Base-by-base conservation (phyloP, 2,329 filamentous ascomycete species). In the Colletotrichum liaoningense region DNA sequence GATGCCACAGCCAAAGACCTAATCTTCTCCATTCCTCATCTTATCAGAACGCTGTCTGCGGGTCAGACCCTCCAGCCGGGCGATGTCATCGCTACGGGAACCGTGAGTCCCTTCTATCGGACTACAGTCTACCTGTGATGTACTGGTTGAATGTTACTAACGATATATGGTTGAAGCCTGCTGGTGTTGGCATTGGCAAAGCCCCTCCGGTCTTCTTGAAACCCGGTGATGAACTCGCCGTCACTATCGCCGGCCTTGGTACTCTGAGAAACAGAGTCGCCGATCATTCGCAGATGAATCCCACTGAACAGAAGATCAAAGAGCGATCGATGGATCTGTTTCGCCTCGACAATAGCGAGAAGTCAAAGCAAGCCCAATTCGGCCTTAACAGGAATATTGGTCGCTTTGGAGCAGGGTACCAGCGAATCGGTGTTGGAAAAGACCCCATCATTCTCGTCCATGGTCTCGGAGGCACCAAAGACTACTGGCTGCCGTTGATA, bases 371-470 rank as follows among this genome's bases (percentile, higher is more conserved):
- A 1, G 75, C 77, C 12, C 69, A 30, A 7, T 22, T 72, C 2
- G 81, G 82, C 0, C 76, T 88, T 1, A 83, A 81, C 24, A 12
- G 5, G 7, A 1, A 76, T 74, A 0, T 77, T 87, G 69, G 83
- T 83, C 72, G 78, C 11, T 49, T 28, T 79, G 42, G 88, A 87
- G 75, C 75, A 77, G 42, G 84, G 75, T 84, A 86, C 76, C 80
- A 81, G 63, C 76, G 73, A 35, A 42, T 78, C 35, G 82, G 81
- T 12, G 77, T 74, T 16, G 78, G 75, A 14, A 54, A 62, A 1
- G 66, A 78, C 2, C 76, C 82, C 1, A 78, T 88, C 7, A 78
- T 90, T 28, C 90, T 90, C 74, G 79, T 91, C n/a, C 89, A 90
- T 73, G 88, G 89, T 6, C 81, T 91, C 0, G 88, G 88, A 4